Evolutionary conservation across 495 filamentous ascomycete species (phyloP).

Genomic region (Penicillium diatomitis): DNA sequence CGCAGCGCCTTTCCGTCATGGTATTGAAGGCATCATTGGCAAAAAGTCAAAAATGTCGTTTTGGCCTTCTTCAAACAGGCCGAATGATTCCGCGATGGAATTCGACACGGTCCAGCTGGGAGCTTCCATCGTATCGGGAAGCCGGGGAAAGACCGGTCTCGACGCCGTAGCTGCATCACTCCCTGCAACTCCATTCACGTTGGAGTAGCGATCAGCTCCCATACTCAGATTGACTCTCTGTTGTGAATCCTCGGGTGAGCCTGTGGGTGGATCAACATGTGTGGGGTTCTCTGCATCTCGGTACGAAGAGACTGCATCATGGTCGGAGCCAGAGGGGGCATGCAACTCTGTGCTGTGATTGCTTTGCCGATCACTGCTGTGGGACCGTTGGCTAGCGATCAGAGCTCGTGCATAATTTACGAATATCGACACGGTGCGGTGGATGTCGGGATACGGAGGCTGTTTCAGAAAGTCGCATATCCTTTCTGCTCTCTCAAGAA

Average conservation of each 20-base stretch:
- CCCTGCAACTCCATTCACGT: slow-evolving; percentile 12
- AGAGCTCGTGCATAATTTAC: slow-evolving; percentile 34
- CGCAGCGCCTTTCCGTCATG: slow-evolving; percentile 9
- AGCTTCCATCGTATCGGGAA: slow-evolving; percentile 30
- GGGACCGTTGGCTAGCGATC: slow-evolving; percentile 23
- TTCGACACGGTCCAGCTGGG: slow-evolving; percentile 36
- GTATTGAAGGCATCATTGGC: slow-evolving; percentile 33
- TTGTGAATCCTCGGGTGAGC: slow-evolving; percentile 13
- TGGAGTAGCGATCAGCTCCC: slow-evolving; percentile 16
- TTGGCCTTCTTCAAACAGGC: slow-evolving; percentile 37
- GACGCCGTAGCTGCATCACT: slow-evolving; percentile 14
- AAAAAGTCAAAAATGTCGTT: slow-evolving; percentile 39
- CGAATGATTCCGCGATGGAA: slow-evolving; percentile 36
- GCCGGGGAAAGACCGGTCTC: slow-evolving; percentile 22
- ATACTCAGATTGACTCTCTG: slow-evolving; percentile 11
- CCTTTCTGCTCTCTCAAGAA: slow-evolving; percentile 28
- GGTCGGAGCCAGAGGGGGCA: slow-evolving; percentile 9
- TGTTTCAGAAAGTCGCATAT: slow-evolving; percentile 35
- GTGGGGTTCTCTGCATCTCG: slow-evolving; percentile 12
- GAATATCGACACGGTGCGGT: slow-evolving; percentile 36
- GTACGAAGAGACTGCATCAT: slow-evolving; percentile 10
- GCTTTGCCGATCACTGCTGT: slow-evolving; percentile 10
- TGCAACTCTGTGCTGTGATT: slow-evolving; percentile 12
- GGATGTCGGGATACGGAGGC: slow-evolving; percentile 36
- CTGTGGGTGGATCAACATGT: slow-evolving; percentile 13